Conservation (phyloP, 2,329 filamentous ascomycete species). For the Fusarium irregulare region DNA sequence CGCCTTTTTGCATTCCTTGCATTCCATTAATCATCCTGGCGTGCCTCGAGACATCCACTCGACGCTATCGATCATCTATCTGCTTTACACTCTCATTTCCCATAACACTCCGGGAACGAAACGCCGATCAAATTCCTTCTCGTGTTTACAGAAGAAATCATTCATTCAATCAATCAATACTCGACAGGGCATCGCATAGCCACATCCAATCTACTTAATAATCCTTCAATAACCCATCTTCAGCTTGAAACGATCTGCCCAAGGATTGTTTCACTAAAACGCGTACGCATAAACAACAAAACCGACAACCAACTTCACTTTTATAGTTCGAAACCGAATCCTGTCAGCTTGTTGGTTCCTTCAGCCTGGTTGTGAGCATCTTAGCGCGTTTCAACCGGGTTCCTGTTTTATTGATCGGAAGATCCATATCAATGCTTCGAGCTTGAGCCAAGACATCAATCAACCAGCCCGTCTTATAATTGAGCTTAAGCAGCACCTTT, state of each 20-base stretch:
- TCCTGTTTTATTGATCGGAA: slow-evolving; percentile 37
- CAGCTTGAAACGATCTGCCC: slow-evolving; percentile 19
- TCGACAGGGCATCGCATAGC: not conserved
- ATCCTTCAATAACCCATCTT: not conserved
- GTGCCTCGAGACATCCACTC: not conserved
- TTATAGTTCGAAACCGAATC: slow-evolving; percentile 10
- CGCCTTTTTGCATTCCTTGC: not conserved
- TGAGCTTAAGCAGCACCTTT: slow-evolving; percentile 7
- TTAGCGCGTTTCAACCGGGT: slow-evolving; percentile 43
- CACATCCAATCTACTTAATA: slow-evolving; percentile 8
- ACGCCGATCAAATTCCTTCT: slow-evolving; percentile 30
- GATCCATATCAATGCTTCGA: slow-evolving; percentile 30
- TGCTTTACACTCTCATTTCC: slow-evolving; percentile 22
- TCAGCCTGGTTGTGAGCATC: slow-evolving; percentile 35
- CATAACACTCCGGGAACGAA: not conserved
- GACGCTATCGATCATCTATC: slow-evolving; percentile 10
- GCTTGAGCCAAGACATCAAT: slow-evolving; percentile 11
- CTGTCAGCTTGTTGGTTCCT: slow-evolving; percentile 24
- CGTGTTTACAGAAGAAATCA: slow-evolving; percentile 1
- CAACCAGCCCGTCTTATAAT: slow-evolving; percentile 25
- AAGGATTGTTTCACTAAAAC: slow-evolving; percentile 27
- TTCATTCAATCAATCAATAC: not conserved
- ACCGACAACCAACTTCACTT: slow-evolving; percentile 1
- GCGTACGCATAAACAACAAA: slow-evolving; percentile 21
- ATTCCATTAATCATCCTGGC: slow-evolving; percentile 9